phyloP scores from a whole-genome alignment of 2,329 filamentous ascomycete species.

The Pseudogymnoascus sp. region DNA sequence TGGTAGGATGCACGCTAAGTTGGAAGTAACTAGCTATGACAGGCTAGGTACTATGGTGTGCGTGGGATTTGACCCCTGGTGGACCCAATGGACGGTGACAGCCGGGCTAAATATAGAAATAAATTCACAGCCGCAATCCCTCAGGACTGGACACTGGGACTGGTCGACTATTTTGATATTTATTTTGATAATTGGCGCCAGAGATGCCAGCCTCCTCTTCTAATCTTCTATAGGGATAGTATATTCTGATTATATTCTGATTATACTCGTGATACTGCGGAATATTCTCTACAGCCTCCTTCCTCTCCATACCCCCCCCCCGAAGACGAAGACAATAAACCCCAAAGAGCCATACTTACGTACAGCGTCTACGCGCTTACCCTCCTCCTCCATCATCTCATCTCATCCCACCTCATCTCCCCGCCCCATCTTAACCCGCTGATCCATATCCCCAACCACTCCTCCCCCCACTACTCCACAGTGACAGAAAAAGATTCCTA shows the following conservation, averaged over 20 bases:
- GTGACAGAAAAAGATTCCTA: background rate
- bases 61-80: slow-evolving; percentile 9
- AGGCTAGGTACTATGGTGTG: background rate
- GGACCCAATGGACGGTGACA: slow-evolving; percentile 8
- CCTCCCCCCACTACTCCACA: background rate
- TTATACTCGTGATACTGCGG: background rate
- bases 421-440: background rate
- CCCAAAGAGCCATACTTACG: background rate
- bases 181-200: slow-evolving; percentile 3
- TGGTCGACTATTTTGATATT: slow-evolving; percentile 7
- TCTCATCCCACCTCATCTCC: background rate
- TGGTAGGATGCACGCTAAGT: background rate
- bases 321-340: background rate
- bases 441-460: background rate
- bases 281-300: background rate
- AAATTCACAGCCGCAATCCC: slow-evolving; percentile 1
- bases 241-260: background rate
- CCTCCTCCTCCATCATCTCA: background rate
- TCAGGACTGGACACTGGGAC: background rate
- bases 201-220: background rate
- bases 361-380: background rate
- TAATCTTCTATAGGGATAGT: background rate
- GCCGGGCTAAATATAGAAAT: slow-evolving; percentile 7
- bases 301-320: background rate
- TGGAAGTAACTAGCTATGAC: slow-evolving; percentile 2